Evolutionary conservation across 2,329 filamentous ascomycete genomes (phyloP), one percentile per base, ranked within the genome.

Genomic region (Ilyonectria robusta): DNA sequence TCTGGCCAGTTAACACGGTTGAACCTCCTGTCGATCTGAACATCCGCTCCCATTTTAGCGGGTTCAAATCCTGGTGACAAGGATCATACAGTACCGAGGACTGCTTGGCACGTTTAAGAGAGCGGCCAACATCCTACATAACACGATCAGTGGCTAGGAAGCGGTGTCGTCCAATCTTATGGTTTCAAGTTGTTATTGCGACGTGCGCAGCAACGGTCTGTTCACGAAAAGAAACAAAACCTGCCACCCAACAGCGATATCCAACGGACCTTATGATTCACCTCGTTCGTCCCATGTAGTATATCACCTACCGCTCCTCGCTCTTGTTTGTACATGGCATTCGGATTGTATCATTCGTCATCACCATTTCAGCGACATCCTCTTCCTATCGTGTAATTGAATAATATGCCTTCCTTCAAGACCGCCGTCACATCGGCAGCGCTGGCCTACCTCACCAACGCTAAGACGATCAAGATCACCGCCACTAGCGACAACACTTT

Each of bases 401-500:
- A 21, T 35, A 71, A 29, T 26, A 81, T 81, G 78, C 72, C 71
- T 69, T 76, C 73, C 21, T 47, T 81, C 67, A 77, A 71, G 67
- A 70, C 60, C 29, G 15, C 75, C 23, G 47, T 80, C 44, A 65
- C 71, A 21, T 72, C 71, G 13, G 69, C 72, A 15, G 68, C 72
- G n/a, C 15, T 79, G 42, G 72, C 71, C 13, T 70, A 53, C 50
- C 56, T 78, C n/a, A 75, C 69, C 47, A 68, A 65, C 37, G 79
- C 79, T 44, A 72, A 79, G 66, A 80, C 74, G 29, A 77, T 81
- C 71, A 77, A 74, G 44, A 77, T 82, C 61, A 80, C 74, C 15
- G 79, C 79, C 33, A 78, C 72, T 53, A 75, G 71, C 51, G 74
- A 76, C 66, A 76, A 77, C 69, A 74, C 69, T 40, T 82, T 83